Base-by-base conservation (phyloP, 2,329 filamentous ascomycete genomes). In the Coccinonectria pachysandricola region DNA sequence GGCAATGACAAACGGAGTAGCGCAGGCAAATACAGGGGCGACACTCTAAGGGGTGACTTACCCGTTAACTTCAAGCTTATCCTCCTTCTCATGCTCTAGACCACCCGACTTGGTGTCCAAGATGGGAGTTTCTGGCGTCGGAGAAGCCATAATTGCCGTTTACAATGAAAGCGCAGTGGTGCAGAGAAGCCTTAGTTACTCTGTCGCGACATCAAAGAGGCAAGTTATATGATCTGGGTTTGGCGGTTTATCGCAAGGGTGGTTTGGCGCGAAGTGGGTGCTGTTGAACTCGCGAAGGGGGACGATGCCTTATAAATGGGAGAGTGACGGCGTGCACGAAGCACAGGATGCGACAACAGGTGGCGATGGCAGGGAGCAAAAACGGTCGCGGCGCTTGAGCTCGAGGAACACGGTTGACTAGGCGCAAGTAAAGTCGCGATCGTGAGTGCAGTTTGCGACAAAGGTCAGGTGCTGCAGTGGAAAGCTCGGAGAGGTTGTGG, bases 141-240 rank as follows among this genome's bases (percentile, higher is more conserved):
- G 60, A 41, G 65, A 65, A 37, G 65, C 60, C 66, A 71, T 71
- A 46, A 59, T 59, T 60, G 63, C 61, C 56, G 62, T 63, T 54
- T 55, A 62, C 53, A 48, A 41, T 43, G 37, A 35, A 23, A 25
- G 42, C 41, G 48, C 45, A 44, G 34, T 32, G 39, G 31, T 36
- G 32, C 37, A 41, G 38, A 40, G 28, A 42, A 37, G 26, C n/a
- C 28, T 37, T 50, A 53, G 39, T 36, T 30, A 35, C 36, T 37
- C 39, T 34, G 43, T 39, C 39, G 53, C 51, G 47, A 56, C 57
- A 60, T 58, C 37, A 55, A 60, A 40, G 36, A 36, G 30, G 23
- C 27, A 15, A 24, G 18, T 14, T 26, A 14, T 26, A n/a, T n/a
- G n/a, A n/a, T n/a, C n/a, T n/a, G n/a, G n/a, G n/a, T n/a, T n/a